Evolutionary conservation across 1,284 basidiomycete genomes (phyloP), one percentile per base, ranked within the genome.

Genomic region (Sporisorium exsertum): DNA sequence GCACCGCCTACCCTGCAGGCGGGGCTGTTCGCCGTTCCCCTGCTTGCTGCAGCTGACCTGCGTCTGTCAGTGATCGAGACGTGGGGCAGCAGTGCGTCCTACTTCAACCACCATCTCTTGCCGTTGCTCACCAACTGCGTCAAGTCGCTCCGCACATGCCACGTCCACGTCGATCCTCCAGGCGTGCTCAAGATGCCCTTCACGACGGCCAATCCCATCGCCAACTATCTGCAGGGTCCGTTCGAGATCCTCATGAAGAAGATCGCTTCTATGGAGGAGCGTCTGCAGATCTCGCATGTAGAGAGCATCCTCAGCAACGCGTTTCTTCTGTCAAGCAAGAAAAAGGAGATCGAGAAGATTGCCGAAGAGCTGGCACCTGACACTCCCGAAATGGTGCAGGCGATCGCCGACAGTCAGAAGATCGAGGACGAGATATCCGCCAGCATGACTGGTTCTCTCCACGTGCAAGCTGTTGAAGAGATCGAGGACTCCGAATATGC

Each of bases 181-280:
- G 64, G 72, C 6, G 61, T 67, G 18, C 60, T 71, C 58, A 76
- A 67, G 51, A 61, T 71, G 35, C 64, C 61, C 2, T 71, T 67
- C 50, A 45, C 61, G 20, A 67, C 68, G 20, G 72, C 72, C 29
- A 76, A 71, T 20, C 50, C 72, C 3, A 59, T 68, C 35, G 63
- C 68, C n/a, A 58, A 62, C 60, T 67, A 71, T 32, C 47, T 76
- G 8, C 72, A 76, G 26, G 68, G 72, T 8, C 67, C 72, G 1
- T 71, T 66, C 32, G 72, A 76, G 42, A 71, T 76, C 20, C 58
- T 76, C 20, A 71, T 76, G 72, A 40, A 64, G n/a, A 71, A 64
- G 33, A 54, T 76, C 3, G 68, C 67, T 6, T 55, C 63, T 0
- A 68, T 54, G 6, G 72, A 76, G 40, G 64, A 71, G 20, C 64